Evolutionary conservation across 768 basidiomycete species (phyloP), one percentile per base, ranked within the genome.

Genomic region (Podaxis sp.): DNA sequence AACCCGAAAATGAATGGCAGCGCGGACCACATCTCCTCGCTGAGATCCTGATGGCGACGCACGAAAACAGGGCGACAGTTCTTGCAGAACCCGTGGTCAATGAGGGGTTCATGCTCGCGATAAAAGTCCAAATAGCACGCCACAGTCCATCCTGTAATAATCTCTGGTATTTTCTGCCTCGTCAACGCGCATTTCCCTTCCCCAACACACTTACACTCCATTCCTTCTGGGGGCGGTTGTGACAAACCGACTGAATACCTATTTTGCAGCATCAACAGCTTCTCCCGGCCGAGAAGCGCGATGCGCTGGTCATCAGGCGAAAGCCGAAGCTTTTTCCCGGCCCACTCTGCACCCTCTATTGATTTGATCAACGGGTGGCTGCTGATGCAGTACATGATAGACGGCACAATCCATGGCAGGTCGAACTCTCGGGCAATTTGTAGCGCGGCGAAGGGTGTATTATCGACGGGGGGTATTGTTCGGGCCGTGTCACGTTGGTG

Each of bases 371-470:
- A 66, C 7, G 75, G 72, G 60, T 74, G 72, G 61, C 69, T 75
- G 65, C 70, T 70, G 28, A 76, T 69, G 64, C 75, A 76, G 64
- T 76, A 76, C 36, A 74, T 65, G 52, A 74, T 71, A 14, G 70
- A 59, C 5, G 77, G 76, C 11, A 77, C 63, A 16, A 76, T 61
- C 72, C 73, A 76, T 11, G 62, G 66, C 36, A 77, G 62, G 28
- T 72, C 70, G 44, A 77, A 71, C 62, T 75, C 71, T 6, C 72
- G 66, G 1, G 73, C 73, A 21, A 77, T 56, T 10, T 66, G 65
- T 47, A 76, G 67, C 11, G 73, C 73, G 42, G 71, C 74, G 61
- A 78, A 78, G 3, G 77, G 76, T 11, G 75, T 74, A 60, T 75
- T 74, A 51, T 74, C 73, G 59, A 73, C 66, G 16, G 73, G 68